Evolutionary conservation across 2,329 filamentous ascomycete genomes (phyloP).

Genomic region (Pseudogymnoascus sp.): DNA sequence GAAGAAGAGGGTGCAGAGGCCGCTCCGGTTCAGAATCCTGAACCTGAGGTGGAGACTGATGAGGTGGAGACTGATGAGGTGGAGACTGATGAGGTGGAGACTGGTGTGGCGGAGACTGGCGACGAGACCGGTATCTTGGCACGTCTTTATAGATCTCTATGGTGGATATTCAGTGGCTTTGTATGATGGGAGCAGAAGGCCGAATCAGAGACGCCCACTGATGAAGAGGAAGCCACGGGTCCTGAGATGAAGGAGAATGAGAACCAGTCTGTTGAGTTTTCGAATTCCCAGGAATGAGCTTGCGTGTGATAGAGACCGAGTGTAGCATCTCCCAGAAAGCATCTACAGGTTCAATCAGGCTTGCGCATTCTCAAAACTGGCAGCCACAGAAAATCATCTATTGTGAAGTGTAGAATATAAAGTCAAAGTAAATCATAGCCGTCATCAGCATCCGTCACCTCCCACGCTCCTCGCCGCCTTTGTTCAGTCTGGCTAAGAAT

Average conservation of each 20-base stretch:
- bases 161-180: no score
- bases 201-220: neutral
- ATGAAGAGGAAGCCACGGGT: neutral
- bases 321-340: neutral
- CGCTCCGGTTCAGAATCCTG: no score
- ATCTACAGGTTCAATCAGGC: neutral
- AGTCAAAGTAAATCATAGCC: neutral
- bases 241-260: neutral
- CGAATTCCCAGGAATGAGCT: neutral
- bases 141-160: no score
- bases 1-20: no score
- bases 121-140: no score
- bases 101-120: no score
- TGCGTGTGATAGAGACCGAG: neutral
- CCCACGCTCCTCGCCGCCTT: neutral
- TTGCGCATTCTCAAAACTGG: neutral
- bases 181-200: neutral
- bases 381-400: neutral
- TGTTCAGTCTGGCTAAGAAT: neutral
- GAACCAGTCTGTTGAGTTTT: neutral
- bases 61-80: no score
- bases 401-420: neutral
- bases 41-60: no score
- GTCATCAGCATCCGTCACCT: neutral
- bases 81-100: no score